These are phyloP conservation scores for Mycosphaerella arachidis DNA, from an alignment of 2,329 filamentous ascomycete genomes.

Conservation along the genomic window DNA sequence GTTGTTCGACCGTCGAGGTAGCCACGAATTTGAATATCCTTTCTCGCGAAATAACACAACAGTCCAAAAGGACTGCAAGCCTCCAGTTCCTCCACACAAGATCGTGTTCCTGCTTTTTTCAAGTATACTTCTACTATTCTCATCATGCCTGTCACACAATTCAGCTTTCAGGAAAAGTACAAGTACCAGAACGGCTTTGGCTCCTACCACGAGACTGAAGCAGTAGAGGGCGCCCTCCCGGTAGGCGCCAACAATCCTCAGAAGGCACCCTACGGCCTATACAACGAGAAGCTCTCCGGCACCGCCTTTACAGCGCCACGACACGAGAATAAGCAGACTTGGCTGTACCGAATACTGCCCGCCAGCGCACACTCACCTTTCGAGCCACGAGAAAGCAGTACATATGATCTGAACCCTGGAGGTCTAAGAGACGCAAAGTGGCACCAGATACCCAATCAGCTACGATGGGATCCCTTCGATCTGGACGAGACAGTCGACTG, in stretches of 20 bases:
- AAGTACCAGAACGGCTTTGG: conserved; percentile 74
- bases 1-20: too few species aligned
- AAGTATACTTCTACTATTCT: background rate
- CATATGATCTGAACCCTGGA: conserved; percentile 49
- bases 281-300: conserved; percentile 67
- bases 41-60: background rate
- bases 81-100: too few species aligned
- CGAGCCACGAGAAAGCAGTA: conserved; percentile 44
- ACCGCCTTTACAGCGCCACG: conserved; percentile 57
- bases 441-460: conserved; percentile 73
- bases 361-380: conserved; percentile 57
- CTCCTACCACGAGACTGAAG: conserved; percentile 75
- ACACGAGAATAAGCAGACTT: conserved; percentile 54
- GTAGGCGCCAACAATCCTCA: conserved; percentile 77
- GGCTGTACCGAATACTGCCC: conserved; percentile 55
- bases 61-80: background rate
- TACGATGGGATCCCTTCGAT: conserved; percentile 76
- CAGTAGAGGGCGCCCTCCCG: conserved; percentile 68
- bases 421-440: conserved; percentile 40
- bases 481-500: conserved; percentile 65
- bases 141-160: conserved; percentile 61
- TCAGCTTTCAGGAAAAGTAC: conserved; percentile 64
- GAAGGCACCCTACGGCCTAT: conserved; percentile 71
- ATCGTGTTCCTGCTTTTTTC: too few species aligned
- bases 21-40: too few species aligned